Evolutionary conservation across 2,329 filamentous ascomycete species (phyloP).

Genomic region (Fusarium solani-melongenae): DNA sequence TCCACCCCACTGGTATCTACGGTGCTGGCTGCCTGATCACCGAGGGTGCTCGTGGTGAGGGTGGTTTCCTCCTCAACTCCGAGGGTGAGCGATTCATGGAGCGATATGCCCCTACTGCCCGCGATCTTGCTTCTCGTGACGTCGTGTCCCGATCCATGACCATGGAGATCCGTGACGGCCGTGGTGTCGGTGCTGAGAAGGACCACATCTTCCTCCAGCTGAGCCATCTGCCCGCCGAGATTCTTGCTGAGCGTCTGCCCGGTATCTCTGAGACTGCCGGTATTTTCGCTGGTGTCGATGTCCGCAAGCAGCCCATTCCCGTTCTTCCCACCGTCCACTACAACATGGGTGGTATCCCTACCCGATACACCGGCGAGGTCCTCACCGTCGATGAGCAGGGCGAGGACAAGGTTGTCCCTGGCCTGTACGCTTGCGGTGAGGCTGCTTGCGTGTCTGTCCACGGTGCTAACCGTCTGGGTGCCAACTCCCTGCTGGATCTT

Average conservation of each 20-base stretch:
- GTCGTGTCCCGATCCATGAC: constrained; percentile 99
- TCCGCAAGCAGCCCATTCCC: constrained; percentile 95
- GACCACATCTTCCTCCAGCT: constrained; percentile 99
- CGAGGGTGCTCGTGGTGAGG: constrained; percentile 96
- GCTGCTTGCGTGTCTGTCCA: constrained; percentile 98
- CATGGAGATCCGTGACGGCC: constrained; percentile 95
- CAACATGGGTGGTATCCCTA: constrained; percentile 99
- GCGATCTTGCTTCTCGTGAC: constrained; percentile 96
- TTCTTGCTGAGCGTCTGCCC: constrained; percentile 94
- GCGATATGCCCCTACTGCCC: constrained; percentile 95
- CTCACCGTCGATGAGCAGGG: constrained; percentile 87
- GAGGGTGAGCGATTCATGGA: constrained; percentile 99
- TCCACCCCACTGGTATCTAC: constrained; percentile 99
- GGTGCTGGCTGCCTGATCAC: constrained; percentile 98
- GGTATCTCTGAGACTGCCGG: constrained; percentile 99
- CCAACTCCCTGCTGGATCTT: constrained; percentile 97
- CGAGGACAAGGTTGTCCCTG: constrained; percentile 92
- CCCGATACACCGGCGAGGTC: constrained; percentile 96
- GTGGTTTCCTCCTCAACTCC: constrained; percentile 96
- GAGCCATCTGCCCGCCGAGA: constrained; percentile 90
- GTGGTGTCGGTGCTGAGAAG: constrained; percentile 96
- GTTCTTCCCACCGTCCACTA: constrained; percentile 98
- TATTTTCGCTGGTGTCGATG: constrained; percentile 97
- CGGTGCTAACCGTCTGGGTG: constrained; percentile 96
- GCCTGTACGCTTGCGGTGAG: constrained; percentile 96